Evolutionary conservation across 2,329 filamentous ascomycete species (phyloP).

Genomic region (Epichloe gansuensis): DNA sequence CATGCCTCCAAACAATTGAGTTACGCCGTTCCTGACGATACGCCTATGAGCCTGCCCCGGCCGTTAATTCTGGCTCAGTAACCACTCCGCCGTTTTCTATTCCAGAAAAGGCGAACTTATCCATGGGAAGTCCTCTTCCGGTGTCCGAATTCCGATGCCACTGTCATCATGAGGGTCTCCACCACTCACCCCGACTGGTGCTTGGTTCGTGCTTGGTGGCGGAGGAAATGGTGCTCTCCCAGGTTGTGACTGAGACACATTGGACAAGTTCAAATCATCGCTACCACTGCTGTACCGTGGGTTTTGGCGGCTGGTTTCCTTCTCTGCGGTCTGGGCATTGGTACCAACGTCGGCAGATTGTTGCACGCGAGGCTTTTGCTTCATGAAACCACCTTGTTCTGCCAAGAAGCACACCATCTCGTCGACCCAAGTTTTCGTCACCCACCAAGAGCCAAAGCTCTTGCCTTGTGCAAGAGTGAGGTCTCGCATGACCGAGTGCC

Average conservation of each 20-base stretch:
- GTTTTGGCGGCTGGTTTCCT: slow-evolving; percentile 22
- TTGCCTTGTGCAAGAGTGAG: slow-evolving; percentile 66
- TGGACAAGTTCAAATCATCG: slow-evolving; percentile 33
- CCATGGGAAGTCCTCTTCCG: slow-evolving; percentile 52
- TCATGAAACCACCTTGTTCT: slow-evolving; percentile 81
- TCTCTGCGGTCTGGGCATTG: slow-evolving; percentile 23
- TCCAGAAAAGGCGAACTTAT: slow-evolving; percentile 41
- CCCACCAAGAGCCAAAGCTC: slow-evolving; percentile 87
- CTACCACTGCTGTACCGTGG: slow-evolving; percentile 32
- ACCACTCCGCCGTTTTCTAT: slow-evolving; percentile 24
- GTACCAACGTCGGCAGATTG: slow-evolving; percentile 14
- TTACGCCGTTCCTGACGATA: neutral
- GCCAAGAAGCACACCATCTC: slow-evolving; percentile 88
- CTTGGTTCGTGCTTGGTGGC: slow-evolving; percentile 30
- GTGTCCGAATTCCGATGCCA: slow-evolving; percentile 59
- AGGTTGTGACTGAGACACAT: slow-evolving; percentile 34
- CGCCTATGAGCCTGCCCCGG: slow-evolving; percentile 5
- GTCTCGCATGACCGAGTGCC: slow-evolving; percentile 71
- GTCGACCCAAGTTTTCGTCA: slow-evolving; percentile 89
- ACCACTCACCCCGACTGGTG: slow-evolving; percentile 23
- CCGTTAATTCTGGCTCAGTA: slow-evolving; percentile 17
- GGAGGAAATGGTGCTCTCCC: slow-evolving; percentile 39
- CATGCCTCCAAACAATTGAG: neutral
- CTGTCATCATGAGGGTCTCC: slow-evolving; percentile 54
- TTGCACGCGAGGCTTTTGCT: slow-evolving; percentile 33